phyloP scores from a whole-genome alignment of 2,329 filamentous ascomycete species.

The Leptographium galeiforme region DNA sequence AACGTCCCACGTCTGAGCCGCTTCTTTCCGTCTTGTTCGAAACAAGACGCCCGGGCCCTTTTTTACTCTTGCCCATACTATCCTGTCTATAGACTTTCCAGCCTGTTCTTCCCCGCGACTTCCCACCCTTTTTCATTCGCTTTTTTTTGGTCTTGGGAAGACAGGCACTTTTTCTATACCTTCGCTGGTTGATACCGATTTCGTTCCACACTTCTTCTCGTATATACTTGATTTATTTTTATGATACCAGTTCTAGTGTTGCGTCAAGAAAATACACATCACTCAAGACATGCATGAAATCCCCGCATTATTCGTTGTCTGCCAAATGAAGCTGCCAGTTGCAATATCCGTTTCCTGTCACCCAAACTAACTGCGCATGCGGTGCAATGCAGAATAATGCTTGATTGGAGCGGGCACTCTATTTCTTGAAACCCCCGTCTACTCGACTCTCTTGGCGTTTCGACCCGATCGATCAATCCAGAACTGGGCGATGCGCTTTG shows the following conservation, averaged over 20 bases:
- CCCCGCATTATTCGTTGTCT: too few species aligned
- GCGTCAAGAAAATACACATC: background rate
- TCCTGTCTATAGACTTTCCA: background rate
- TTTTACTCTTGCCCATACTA: background rate
- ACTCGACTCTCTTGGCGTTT: too few species aligned
- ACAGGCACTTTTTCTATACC: background rate
- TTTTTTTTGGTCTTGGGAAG: background rate
- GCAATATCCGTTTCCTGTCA: too few species aligned
- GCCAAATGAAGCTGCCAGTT: too few species aligned
- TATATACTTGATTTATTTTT: background rate
- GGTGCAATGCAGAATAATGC: too few species aligned
- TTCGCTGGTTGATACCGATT: background rate
- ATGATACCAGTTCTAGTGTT: background rate
- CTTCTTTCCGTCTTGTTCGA: background rate
- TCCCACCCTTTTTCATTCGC: background rate
- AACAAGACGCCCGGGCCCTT: background rate
- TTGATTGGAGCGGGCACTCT: too few species aligned
- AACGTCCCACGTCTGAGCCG: background rate
- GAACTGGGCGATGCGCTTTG: too few species aligned
- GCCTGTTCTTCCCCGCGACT: background rate
- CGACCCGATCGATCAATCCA: too few species aligned
- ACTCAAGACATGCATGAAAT: too few species aligned
- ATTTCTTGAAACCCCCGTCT: too few species aligned
- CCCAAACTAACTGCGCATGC: too few species aligned
- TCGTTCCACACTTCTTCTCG: background rate